Conservation (phyloP, 352 stramenopile genomes). For the Phytophthora quininea region DNA sequence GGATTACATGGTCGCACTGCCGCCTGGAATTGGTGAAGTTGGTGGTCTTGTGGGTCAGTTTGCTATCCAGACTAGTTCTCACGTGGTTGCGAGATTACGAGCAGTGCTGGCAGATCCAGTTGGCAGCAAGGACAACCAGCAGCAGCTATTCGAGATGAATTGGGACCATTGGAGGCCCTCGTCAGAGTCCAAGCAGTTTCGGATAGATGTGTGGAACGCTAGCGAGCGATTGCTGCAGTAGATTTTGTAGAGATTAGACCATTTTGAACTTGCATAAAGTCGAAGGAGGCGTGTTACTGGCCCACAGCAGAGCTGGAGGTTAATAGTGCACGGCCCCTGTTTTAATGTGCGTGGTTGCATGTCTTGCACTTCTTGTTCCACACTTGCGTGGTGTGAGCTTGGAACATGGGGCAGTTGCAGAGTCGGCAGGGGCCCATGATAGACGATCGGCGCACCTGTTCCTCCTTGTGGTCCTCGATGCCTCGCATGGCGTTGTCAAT, state of each 20-base stretch:
- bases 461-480: conserved; percentile 50
- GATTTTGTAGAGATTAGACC: conserved; percentile 1
- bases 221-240: not conserved
- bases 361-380: conserved; percentile 83
- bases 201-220: not conserved
- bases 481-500: conserved; percentile 61
- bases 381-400: conserved; percentile 63
- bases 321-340: not conserved
- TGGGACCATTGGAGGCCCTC: not conserved
- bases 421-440: conserved; percentile 60
- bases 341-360: conserved; percentile 67
- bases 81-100: conserved; percentile 15
- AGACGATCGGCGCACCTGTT: conserved; percentile 43
- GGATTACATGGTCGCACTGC: conserved; percentile 15
- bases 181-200: conserved; percentile 1
- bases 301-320: not conserved
- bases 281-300: not conserved
- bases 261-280: not conserved
- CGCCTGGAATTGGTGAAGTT: conserved; percentile 1
- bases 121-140: not conserved
- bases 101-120: not conserved
- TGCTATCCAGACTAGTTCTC: conserved; percentile 10
- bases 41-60: not conserved
- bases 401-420: conserved; percentile 69
- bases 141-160: conserved; percentile 1